phyloP scores from a whole-genome alignment of 2,329 filamentous ascomycete genomes.

The Hypomyces perniciosus region DNA sequence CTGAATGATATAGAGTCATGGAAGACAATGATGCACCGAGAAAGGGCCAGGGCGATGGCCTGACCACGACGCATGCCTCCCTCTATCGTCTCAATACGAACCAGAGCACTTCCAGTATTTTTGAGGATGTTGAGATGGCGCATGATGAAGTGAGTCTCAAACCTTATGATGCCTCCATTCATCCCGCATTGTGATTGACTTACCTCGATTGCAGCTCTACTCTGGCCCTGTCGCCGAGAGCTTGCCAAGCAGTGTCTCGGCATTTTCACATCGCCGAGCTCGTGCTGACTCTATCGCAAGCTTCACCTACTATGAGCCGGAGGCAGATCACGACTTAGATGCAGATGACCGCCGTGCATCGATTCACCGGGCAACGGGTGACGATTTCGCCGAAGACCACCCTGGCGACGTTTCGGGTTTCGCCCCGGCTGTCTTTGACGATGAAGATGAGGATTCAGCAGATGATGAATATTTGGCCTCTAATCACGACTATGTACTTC shows the following conservation, averaged over 20 bases:
- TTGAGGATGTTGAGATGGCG: constrained; percentile 98
- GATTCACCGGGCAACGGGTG: constrained; percentile 10
- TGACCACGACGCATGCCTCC: constrained; percentile 19
- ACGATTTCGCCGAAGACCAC: constrained; percentile 29
- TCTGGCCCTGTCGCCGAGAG: constrained; percentile 92
- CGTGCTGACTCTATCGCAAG: constrained; percentile 81
- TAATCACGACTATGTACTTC: constrained; percentile 43
- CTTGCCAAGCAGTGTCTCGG: constrained; percentile 87
- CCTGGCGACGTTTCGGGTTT: constrained; percentile 29
- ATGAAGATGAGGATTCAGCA: constrained; percentile 33
- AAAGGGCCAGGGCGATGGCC: constrained; percentile 17
- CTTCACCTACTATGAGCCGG: constrained; percentile 82
- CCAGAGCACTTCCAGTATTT: constrained; percentile 70
- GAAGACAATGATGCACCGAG: constrained; percentile 22
- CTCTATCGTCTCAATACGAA: constrained; percentile 65
- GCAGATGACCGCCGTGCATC: neutral
- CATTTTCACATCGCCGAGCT: constrained; percentile 76
- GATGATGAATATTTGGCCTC: constrained; percentile 37
- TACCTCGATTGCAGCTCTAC: constrained; percentile 54
- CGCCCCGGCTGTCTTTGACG: constrained; percentile 26
- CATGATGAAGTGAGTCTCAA: constrained; percentile 68
- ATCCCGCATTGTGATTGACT: constrained; percentile 11
- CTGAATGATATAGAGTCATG: constrained; percentile 18
- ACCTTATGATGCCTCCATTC: neutral
- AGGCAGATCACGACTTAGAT: constrained; percentile 28